Evolutionary conservation across 164 flowering plant genomes (phyloP).

Genomic region (Annona squamosa): DNA sequence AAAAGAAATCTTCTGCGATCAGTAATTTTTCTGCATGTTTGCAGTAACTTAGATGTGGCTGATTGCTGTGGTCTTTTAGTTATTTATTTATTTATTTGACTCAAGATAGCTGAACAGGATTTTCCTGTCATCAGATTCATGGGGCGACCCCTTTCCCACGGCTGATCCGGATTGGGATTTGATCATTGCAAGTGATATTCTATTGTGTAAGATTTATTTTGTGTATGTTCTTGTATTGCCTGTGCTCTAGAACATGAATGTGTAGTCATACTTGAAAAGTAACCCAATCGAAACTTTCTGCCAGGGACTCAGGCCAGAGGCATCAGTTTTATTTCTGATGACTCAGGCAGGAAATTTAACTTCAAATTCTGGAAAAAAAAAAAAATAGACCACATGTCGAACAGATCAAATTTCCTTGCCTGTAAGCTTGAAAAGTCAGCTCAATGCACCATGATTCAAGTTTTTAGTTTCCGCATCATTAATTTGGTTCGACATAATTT

Average conservation of each 20-base stretch:
- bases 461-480: too few species aligned
- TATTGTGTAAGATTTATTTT: slow-evolving; percentile 59
- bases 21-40: neutral
- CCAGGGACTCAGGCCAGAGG: too few species aligned
- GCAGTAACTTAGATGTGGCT: neutral
- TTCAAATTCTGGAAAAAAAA: too few species aligned
- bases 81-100: neutral
- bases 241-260: neutral
- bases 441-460: too few species aligned
- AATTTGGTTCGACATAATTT: neutral
- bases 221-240: slow-evolving; percentile 6
- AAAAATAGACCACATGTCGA: too few species aligned
- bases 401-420: too few species aligned
- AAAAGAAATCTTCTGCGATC: neutral
- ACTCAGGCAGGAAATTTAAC: too few species aligned
- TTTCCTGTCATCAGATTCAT: slow-evolving; percentile 61
- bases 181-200: slow-evolving; percentile 85
- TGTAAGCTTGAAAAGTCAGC: too few species aligned
- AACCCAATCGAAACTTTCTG: too few species aligned
- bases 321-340: too few species aligned
- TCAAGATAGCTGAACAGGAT: neutral
- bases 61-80: neutral
- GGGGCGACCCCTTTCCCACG: slow-evolving; percentile 91
- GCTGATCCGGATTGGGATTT: slow-evolving; percentile 71
- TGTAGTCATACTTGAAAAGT: neutral